Evolutionary conservation across 768 basidiomycete genomes (phyloP), one percentile per base, ranked within the genome.

Genomic region (Dioszegia aurantiaca): DNA sequence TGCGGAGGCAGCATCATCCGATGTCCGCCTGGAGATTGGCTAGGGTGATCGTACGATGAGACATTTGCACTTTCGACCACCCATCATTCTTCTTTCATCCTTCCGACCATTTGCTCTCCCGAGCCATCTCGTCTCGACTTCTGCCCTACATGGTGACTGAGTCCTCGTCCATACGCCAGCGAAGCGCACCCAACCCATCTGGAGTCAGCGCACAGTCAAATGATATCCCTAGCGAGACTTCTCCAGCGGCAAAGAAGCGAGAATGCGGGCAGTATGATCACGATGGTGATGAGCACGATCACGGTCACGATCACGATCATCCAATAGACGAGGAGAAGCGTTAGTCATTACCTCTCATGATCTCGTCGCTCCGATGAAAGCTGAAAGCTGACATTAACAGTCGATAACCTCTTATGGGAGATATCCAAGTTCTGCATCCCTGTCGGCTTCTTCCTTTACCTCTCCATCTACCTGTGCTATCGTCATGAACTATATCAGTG

Each of bases 401-500:
- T 53, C 17, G 51, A 53, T 27, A 53, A 53, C 16, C 51, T 53
- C 21, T 27, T 53, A 53, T 53, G 51, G 51, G 51, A 53, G 19
- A 53, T 53, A 23, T 40, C 37, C 51, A 53, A 53, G 19, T 53
- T 53, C 51, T 53, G 51, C 24, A 39, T 53, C 24, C 51, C 51
- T 17, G 37, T 53, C 36, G 51, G 51, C 51, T 12, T 27, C 19
- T 14, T 40, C 23, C 24, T 53, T 1, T 53, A 40, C 36, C 36
- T 53, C 36, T 39, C 51, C 21, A 53, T 53, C 33, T 53, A 53
- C 37, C 51, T 53, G 2, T 53, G 37, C 26, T 53, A 53, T 19
- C 36, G 51, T 16, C 21, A 39, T 27, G 51, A 53, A n/a, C 39
- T 53, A 14, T 27, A 24, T 10, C 4, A 23, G 4, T 53, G 51